Evolutionary conservation across 345 rosid genomes (phyloP), one percentile per base, ranked within the genome.

Genomic region (Aquilaria yunnanensis): DNA sequence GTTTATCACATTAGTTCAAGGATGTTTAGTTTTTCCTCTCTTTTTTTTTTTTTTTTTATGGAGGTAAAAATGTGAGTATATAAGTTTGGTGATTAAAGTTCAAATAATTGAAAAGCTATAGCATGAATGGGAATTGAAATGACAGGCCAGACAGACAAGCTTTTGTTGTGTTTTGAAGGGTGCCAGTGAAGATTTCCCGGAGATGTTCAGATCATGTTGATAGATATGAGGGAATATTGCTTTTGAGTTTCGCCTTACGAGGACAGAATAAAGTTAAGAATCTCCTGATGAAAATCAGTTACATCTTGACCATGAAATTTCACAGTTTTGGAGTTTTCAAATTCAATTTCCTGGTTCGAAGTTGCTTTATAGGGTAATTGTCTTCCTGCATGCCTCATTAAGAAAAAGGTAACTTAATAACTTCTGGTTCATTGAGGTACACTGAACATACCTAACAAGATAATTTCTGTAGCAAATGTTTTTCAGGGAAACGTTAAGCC

Each of bases 181-280:
- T 56, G 49, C 63, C 67, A 57, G 72, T 57, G 79, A 70, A 72
- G 73, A 75, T 75, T 75, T 69, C 63, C 37, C 23, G 31, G 60
- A 69, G 59, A 56, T 57, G 14, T 60, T 50, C 58, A 31, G 48
- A 56, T 52, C 57, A 62, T 45, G 30, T 59, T 64, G 73, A 70
- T 69, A 59, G 65, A 64, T 62, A 41, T 49, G 16, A 63, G 51
- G 67, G 73, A 47, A 67, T 67, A 61, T 67, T 74, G 65, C 68
- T 77, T 73, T 67, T 57, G 65, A 53, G 41, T 34, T 3, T 34
- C 1, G 41, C 60, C 31, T 68, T 2, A 57, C 59, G 66, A 54
- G 64, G 53, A 57, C 33, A 53, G 55, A 70, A 55, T 47, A 74
- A 77, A 77, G 69, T 65, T 59, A 67, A 62, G 67, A 50, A 66